These are phyloP conservation scores for Ganoderma lucidum DNA, from an alignment of 1,284 basidiomycete genomes.

Conservation along the genomic window DNA sequence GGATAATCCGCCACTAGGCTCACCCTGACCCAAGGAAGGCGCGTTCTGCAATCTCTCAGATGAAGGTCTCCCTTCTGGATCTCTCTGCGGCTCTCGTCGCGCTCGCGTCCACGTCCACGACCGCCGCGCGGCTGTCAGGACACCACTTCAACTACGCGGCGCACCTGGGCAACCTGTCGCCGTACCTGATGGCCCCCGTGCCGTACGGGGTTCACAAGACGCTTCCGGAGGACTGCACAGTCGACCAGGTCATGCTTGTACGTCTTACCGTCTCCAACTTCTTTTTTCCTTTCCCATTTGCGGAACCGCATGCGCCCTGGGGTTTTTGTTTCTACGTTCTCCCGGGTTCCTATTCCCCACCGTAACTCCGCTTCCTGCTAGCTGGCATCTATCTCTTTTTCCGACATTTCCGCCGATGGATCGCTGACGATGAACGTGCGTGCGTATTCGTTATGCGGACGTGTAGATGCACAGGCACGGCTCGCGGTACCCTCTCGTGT, in stretches of 20 bases:
- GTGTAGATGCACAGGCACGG: slow-evolving; percentile 52
- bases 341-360: not conserved
- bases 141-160: slow-evolving; percentile 26
- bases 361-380: not conserved
- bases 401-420: not conserved
- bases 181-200: slow-evolving; percentile 47
- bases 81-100: slow-evolving; percentile 1
- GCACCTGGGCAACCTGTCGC: slow-evolving; percentile 47
- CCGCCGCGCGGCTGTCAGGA: slow-evolving; percentile 14
- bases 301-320: not conserved
- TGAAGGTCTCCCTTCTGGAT: slow-evolving; percentile 2
- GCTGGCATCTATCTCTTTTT: not conserved
- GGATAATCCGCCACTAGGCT: not conserved
- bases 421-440: slow-evolving; percentile 11
- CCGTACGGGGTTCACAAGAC: slow-evolving; percentile 42
- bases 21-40: not conserved
- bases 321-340: not conserved
- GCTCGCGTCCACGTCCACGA: slow-evolving; percentile 26
- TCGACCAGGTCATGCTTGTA: slow-evolving; percentile 53
- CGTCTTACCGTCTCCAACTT: slow-evolving; percentile 27
- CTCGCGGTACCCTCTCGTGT: slow-evolving; percentile 45
- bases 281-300: not conserved
- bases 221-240: slow-evolving; percentile 52
- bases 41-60: not conserved
- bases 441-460: not conserved